Conservation (phyloP, 495 filamentous ascomycete genomes). For the Evernia prunastri region DNA sequence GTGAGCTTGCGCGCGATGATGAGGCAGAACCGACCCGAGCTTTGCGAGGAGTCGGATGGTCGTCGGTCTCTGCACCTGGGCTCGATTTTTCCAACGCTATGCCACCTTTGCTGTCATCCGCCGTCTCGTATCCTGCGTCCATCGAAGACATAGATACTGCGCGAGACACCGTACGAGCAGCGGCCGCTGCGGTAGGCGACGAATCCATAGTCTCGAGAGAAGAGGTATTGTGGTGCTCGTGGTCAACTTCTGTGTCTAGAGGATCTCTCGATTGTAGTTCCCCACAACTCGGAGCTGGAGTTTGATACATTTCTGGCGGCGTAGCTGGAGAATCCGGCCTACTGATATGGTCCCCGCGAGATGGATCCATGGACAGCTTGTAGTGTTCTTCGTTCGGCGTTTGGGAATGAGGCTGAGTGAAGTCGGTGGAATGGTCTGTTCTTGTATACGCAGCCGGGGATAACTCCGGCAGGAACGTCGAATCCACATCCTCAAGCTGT, state of each 20-base stretch:
- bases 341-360: conserved; percentile 11
- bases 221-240: conserved; percentile 41
- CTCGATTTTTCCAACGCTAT: conserved; percentile 20
- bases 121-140: conserved; percentile 25
- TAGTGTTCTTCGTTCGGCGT: not conserved
- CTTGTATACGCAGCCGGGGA: conserved; percentile 34
- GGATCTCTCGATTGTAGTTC: conserved; percentile 27
- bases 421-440: conserved; percentile 59
- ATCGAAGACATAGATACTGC: conserved; percentile 43
- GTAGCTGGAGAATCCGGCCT: conserved; percentile 35
- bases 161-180: conserved; percentile 50
- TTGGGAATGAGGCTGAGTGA: conserved; percentile 30
- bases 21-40: conserved; percentile 10
- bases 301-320: conserved; percentile 43
- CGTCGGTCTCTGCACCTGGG: conserved; percentile 24
- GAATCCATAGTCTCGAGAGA: conserved; percentile 56
- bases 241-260: conserved; percentile 28
- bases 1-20: conserved; percentile 19
- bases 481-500: conserved; percentile 80
- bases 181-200: conserved; percentile 60
- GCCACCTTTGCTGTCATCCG: conserved; percentile 34
- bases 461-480: conserved; percentile 63
- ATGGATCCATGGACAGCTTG: not conserved
- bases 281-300: conserved; percentile 36
- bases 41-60: conserved; percentile 34